Conservation (phyloP, 805 yeast genomes). For the Pachysolen tannophilus region DNA sequence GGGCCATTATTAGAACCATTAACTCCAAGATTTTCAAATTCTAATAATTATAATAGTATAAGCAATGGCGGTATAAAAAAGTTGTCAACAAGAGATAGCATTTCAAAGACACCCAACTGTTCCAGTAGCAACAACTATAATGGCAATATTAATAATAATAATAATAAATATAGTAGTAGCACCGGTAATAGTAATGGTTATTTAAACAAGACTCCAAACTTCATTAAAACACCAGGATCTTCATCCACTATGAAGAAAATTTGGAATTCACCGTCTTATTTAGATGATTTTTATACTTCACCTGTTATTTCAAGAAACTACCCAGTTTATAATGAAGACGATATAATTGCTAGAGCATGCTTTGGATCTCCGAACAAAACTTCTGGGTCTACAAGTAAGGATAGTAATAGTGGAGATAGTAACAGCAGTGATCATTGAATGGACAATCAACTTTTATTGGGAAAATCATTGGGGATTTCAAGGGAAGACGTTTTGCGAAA, state of each 20-base stretch:
- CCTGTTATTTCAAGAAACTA: conserved; percentile 23
- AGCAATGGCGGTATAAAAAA: conserved; percentile 1
- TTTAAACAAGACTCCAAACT: conserved; percentile 15
- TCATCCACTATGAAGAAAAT: conserved; percentile 38
- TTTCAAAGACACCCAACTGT: conserved; percentile 3
- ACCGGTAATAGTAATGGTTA: conserved; percentile 17
- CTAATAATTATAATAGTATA: conserved; percentile 5
- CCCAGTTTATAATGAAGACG: too few species aligned
- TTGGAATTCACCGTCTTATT: conserved; percentile 60
- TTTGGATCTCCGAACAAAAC: too few species aligned
- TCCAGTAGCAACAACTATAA: conserved; percentile 3
- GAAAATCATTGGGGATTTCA: too few species aligned
- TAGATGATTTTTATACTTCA: conserved; percentile 60
- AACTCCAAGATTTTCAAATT: conserved; percentile 35
- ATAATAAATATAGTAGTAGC: too few species aligned
- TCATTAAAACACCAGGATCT: conserved; percentile 11
- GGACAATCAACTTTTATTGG: too few species aligned
- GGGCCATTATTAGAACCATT: conserved; percentile 62
- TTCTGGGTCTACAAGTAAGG: too few species aligned
- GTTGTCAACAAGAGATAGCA: conserved; percentile 1
- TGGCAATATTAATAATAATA: conserved; percentile 11
- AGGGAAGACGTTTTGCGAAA: too few species aligned
- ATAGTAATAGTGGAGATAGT: too few species aligned
- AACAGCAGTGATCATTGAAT: too few species aligned
- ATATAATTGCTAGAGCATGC: too few species aligned